Evolutionary conservation across 257 asterid genomes (phyloP).

Genomic region (Catharanthus roseus): DNA sequence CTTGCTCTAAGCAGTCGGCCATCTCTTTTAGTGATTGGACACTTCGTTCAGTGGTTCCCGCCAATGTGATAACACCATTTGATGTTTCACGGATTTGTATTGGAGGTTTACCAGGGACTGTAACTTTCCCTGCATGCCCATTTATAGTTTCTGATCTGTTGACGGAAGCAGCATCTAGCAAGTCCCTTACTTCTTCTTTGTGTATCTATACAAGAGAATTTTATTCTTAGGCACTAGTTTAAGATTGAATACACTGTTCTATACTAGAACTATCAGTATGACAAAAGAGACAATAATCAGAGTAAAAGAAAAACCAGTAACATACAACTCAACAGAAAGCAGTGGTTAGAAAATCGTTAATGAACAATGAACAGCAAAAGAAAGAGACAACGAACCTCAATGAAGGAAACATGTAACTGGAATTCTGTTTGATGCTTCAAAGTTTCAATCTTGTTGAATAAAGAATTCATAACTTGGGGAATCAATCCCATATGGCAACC

Average conservation of each 20-base stretch:
- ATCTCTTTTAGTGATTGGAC: slow-evolving; percentile 85
- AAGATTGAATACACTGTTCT: background rate
- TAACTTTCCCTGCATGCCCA: slow-evolving; percentile 66
- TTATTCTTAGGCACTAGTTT: background rate
- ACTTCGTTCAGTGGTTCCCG: slow-evolving; percentile 92
- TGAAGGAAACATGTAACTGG: slow-evolving; percentile 89
- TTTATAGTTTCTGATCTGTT: slow-evolving; percentile 62
- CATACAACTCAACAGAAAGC: background rate
- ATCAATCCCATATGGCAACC: slow-evolving; percentile 78
- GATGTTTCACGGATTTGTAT: slow-evolving; percentile 99
- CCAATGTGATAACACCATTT: slow-evolving; percentile 88
- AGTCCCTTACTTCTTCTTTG: slow-evolving; percentile 96
- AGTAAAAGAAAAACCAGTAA: background rate
- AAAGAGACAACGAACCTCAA: slow-evolving; percentile 55
- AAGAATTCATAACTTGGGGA: slow-evolving; percentile 80
- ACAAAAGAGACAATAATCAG: background rate
- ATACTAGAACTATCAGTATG: background rate
- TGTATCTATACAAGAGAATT: slow-evolving; percentile 57
- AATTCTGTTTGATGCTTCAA: slow-evolving; percentile 82
- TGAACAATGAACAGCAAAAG: slow-evolving; percentile 1
- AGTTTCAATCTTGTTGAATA: slow-evolving; percentile 79
- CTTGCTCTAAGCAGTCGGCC: slow-evolving; percentile 94
- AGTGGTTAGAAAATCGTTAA: too few relatives aligned
- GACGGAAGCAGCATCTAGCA: slow-evolving; percentile 55
- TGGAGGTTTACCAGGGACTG: slow-evolving; percentile 73